These are phyloP conservation scores for Thelonectria rubi DNA, from an alignment of 2,329 filamentous ascomycete genomes.

Conservation along the genomic window DNA sequence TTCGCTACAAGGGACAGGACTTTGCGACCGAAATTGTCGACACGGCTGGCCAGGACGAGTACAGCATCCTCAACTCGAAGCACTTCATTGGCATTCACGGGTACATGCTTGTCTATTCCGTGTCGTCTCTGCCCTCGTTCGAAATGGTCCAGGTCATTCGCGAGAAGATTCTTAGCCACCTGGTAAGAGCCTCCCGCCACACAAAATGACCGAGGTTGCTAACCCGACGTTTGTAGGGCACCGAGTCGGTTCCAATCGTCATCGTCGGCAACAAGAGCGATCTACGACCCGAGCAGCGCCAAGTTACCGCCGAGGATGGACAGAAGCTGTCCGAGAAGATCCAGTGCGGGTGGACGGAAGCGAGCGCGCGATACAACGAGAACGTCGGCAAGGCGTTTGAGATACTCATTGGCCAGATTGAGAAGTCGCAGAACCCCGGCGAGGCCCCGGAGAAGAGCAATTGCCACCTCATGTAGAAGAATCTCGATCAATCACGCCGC, in stretches of 20 bases:
- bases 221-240: constrained; percentile 68
- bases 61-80: constrained; percentile 97
- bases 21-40: constrained; percentile 98
- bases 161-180: constrained; percentile 96
- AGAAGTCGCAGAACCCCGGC: constrained; percentile 90
- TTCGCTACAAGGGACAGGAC: constrained; percentile 91
- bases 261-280: constrained; percentile 98
- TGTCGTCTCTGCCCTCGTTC: constrained; percentile 90
- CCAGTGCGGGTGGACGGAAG: constrained; percentile 93
- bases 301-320: constrained; percentile 87
- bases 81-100: constrained; percentile 99
- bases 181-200: constrained; percentile 62
- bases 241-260: constrained; percentile 90
- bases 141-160: constrained; percentile 97
- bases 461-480: constrained; percentile 79
- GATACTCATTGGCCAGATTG: constrained; percentile 91
- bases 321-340: constrained; percentile 86
- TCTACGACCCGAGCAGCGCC: constrained; percentile 88
- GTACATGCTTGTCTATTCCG: constrained; percentile 99
- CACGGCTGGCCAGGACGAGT: constrained; percentile 98
- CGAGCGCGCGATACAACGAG: constrained; percentile 91
- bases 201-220: background rate
- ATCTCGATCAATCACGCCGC: background rate
- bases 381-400: constrained; percentile 95
- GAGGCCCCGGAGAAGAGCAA: constrained; percentile 84